phyloP scores from a whole-genome alignment of 1,284 basidiomycete species.

The Puccinia polysora region DNA sequence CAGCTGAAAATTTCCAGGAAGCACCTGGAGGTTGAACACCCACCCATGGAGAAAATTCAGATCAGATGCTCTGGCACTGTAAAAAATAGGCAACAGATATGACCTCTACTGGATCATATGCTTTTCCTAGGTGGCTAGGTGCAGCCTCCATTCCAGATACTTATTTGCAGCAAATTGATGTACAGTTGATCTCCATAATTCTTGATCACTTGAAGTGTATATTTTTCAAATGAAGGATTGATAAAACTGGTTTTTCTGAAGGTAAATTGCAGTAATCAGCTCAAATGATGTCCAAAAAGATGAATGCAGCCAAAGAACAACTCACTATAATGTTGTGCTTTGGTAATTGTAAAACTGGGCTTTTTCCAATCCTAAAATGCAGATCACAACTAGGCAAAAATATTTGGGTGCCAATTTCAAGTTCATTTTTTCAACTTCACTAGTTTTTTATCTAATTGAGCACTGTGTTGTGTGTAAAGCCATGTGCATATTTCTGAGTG shows the following conservation, averaged over 20 bases:
- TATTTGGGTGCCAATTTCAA: no score
- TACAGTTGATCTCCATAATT: constrained; percentile 14
- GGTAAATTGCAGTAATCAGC: not conserved
- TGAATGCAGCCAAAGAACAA: not conserved
- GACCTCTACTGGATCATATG: not conserved
- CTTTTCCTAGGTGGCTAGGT: no score
- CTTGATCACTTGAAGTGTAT: constrained; percentile 13
- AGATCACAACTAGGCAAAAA: not conserved
- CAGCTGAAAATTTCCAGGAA: constrained; percentile 22
- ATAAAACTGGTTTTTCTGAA: constrained; percentile 10
- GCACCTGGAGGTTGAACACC: constrained; percentile 3
- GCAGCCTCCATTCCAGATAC: no score
- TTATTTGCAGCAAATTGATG: constrained; percentile 37
- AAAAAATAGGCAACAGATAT: not conserved
- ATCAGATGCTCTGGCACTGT: no score
- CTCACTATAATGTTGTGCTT: constrained; percentile 29
- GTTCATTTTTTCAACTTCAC: no score
- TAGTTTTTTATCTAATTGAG: no score
- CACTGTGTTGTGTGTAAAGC: no score
- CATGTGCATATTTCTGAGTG: no score
- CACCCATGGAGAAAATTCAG: no score
- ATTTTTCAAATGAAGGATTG: constrained; percentile 25
- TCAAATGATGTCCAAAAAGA: not conserved
- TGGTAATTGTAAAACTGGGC: constrained; percentile 28
- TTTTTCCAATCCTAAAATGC: not conserved